These are phyloP conservation scores for Phytophthora fragariae DNA, from an alignment of 352 stramenopile species.

Conservation along the genomic window DNA sequence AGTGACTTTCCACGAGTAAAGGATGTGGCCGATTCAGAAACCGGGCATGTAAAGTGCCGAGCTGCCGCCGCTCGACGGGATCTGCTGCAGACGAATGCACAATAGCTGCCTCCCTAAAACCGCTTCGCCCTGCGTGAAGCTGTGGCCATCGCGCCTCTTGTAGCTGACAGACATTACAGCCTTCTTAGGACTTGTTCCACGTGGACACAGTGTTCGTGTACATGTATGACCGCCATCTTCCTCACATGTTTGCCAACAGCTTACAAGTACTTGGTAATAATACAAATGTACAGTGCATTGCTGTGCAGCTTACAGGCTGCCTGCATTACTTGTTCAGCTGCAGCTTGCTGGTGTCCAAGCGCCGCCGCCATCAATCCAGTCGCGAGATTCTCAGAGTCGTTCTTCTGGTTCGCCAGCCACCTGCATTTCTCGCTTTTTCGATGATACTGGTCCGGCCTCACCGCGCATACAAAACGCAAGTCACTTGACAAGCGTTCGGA, in stretches of 20 bases:
- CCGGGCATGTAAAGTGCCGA: constrained; percentile 30
- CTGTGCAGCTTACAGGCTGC: no score
- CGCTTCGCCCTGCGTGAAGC: not conserved
- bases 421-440: not conserved
- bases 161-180: no score
- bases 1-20: not conserved
- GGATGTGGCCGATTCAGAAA: constrained; percentile 1
- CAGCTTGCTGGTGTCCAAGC: not conserved
- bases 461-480: not conserved
- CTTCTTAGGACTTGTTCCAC: no score
- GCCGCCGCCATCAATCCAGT: no score
- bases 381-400: not conserved
- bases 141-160: no score
- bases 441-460: constrained; percentile 7
- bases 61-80: not conserved
- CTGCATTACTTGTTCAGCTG: no score
- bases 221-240: no score
- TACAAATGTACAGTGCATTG: no score
- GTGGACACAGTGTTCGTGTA: no score
- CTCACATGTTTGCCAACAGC: no score
- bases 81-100: constrained; percentile 15
- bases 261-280: no score
- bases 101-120: constrained; percentile 8
- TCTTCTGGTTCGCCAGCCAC: constrained; percentile 19
- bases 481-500: constrained; percentile 7